phyloP scores from a whole-genome alignment of 2,329 filamentous ascomycete genomes.

The Fusarium zealandicum region DNA sequence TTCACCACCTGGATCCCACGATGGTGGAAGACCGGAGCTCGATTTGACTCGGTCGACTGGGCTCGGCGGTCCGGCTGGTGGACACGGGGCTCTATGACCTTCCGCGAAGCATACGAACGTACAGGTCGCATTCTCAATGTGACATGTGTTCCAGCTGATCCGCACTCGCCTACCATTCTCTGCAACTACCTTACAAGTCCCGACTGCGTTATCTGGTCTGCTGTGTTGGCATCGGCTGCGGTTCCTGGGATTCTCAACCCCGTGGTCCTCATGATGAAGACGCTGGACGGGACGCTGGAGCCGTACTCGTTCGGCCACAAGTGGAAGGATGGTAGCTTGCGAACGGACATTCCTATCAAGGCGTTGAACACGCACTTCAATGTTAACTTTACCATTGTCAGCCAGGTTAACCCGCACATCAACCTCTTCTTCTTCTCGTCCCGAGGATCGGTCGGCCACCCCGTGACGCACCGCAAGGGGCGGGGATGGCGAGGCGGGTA shows the following conservation, averaged over 20 bases:
- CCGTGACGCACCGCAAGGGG: slow-evolving; percentile 91
- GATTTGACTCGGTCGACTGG: slow-evolving; percentile 95
- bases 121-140: slow-evolving; percentile 96
- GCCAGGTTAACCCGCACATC: slow-evolving; percentile 93
- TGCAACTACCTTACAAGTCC: slow-evolving; percentile 95
- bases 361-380: slow-evolving; percentile 97
- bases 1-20: slow-evolving; percentile 78
- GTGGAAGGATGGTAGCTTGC: slow-evolving; percentile 95
- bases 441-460: slow-evolving; percentile 86
- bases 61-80: slow-evolving; percentile 88
- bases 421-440: slow-evolving; percentile 99
- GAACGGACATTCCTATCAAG: slow-evolving; percentile 95
- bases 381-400: slow-evolving; percentile 93
- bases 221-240: slow-evolving; percentile 91
- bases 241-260: slow-evolving; percentile 97
- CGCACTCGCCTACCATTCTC: slow-evolving; percentile 88
- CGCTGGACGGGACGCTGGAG: slow-evolving; percentile 74
- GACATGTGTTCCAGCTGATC: slow-evolving; percentile 93
- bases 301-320: slow-evolving; percentile 98
- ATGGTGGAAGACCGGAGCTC: slow-evolving; percentile 91
- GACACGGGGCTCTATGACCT: slow-evolving; percentile 88
- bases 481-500: slow-evolving; percentile 97
- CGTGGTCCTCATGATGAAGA: slow-evolving; percentile 92
- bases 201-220: slow-evolving; percentile 98
- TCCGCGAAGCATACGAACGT: slow-evolving; percentile 90